phyloP scores from a whole-genome alignment of 2,329 filamentous ascomycete species.

The Cladobotryum mycophilum region DNA sequence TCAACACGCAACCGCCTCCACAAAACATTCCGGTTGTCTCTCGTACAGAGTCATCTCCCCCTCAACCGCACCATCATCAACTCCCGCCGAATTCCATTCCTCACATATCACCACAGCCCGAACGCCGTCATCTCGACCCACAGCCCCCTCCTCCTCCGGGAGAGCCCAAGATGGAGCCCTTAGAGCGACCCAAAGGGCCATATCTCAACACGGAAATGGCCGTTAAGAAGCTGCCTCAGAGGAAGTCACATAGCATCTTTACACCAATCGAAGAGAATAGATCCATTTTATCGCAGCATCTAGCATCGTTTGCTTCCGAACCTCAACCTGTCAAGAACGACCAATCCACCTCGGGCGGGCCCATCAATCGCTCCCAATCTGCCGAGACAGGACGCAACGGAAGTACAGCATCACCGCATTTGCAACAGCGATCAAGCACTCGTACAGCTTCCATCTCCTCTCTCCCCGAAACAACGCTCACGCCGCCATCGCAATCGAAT shows the following conservation, averaged over 20 bases:
- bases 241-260: slow-evolving; percentile 88
- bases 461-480: slow-evolving; percentile 57
- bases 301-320: slow-evolving; percentile 59
- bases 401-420: slow-evolving; percentile 49
- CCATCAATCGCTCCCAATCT: slow-evolving; percentile 52
- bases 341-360: slow-evolving; percentile 17
- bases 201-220: slow-evolving; percentile 45
- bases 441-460: slow-evolving; percentile 51
- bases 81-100: slow-evolving; percentile 41
- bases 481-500: slow-evolving; percentile 71
- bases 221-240: slow-evolving; percentile 61
- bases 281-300: slow-evolving; percentile 81
- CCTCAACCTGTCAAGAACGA: slow-evolving; percentile 36
- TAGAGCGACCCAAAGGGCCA: slow-evolving; percentile 40
- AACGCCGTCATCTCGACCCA: slow-evolving; percentile 42
- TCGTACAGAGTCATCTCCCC: slow-evolving; percentile 54
- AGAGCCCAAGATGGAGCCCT: slow-evolving; percentile 43
- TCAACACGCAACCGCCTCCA: slow-evolving; percentile 52
- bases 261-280: slow-evolving; percentile 93
- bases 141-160: slow-evolving; percentile 47
- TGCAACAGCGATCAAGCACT: slow-evolving; percentile 44
- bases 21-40: slow-evolving; percentile 39
- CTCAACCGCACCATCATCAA: slow-evolving; percentile 50
- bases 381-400: slow-evolving; percentile 55
- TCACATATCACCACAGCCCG: slow-evolving; percentile 40